A percentile compares a stretch with the other conserved stretches of the same genome.
These are phyloP conservation scores for Ceratobasidium sp. DNA, from an alignment of 1,284 basidiomycete genomes.

Conservation along the genomic window DNA sequence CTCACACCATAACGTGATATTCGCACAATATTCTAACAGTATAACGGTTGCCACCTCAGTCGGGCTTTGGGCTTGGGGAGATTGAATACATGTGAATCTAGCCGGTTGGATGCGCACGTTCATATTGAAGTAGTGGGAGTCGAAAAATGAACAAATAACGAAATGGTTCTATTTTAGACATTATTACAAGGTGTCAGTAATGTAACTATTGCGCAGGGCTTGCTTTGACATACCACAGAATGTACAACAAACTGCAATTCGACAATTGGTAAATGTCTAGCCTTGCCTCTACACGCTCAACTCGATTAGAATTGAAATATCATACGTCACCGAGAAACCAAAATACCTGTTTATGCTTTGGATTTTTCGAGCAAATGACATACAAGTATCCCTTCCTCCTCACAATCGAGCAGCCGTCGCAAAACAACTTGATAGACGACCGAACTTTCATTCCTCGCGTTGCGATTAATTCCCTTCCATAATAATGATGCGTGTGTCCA, in stretches of 20 bases:
- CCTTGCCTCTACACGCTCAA: conserved; percentile 15
- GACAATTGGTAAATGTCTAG: not conserved
- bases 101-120: not conserved
- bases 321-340: not conserved
- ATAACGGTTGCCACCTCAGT: not conserved
- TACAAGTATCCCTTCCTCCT: conserved; percentile 91
- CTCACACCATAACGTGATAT: not conserved
- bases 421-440: conserved; percentile 91
- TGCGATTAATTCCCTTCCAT: conserved; percentile 52
- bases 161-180: not conserved
- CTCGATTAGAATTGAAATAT: not conserved
- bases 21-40: not conserved
- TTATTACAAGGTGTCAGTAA: not conserved
- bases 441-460: conserved; percentile 94
- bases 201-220: not conserved
- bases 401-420: conserved; percentile 87
- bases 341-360: conserved; percentile 97
- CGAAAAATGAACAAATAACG: not conserved
- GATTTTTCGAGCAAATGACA: conserved; percentile 92
- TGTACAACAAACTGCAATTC: not conserved
- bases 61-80: not conserved
- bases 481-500: conserved; percentile 46
- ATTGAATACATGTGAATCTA: not conserved
- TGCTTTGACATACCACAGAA: not conserved
- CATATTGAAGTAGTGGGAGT: not conserved